Base-by-base conservation (phyloP, 2,329 filamentous ascomycete species). In the Fusarium clavum region DNA sequence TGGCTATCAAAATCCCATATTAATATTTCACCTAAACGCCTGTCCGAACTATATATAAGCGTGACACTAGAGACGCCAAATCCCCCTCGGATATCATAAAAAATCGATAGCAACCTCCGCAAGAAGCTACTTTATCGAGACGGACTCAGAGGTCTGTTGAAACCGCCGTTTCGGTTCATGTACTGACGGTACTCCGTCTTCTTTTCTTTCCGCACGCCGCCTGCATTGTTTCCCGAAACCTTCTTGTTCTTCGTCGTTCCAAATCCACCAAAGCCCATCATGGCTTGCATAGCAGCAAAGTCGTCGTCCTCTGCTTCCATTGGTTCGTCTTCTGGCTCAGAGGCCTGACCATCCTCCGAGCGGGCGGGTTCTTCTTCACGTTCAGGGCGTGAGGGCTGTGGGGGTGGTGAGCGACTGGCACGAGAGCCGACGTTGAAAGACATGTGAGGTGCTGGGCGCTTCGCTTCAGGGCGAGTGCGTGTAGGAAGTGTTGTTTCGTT, bases 151-250 rank as follows among this genome's bases (percentile, higher is more conserved):
- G 92, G 92, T 74, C 92, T 82, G 78, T 95, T 96, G 83, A 96
- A 96, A 8, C 92, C 92, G 59, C 92, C 92, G 54, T 90, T 85
- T 60, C 92, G 87, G 77, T 96, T 96, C 90, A 99, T 99, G 81
- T 99, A 99, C 87, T 99, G 96, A 73, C 96, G 87, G 77, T 98
- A 98, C 84, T 97, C 89, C 16, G 91, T 92, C 88, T 94, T 94
- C 89, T 97, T 98, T 82, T 96, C 94, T 85, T 96, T 98, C 72
- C 91, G 85, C 55, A 98, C 90, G 0, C 85, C 93, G 58, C 92
- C 94, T 44, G 91, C 89, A 77, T 94, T 90, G 78, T 99, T 99
- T 3, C 96, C 96, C 0, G 88, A 86, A 2, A 99, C 90, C 78
- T 98, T 97, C 57, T 92, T 94, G 64, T 92, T 90, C 81, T 98